These are phyloP conservation scores for Thelonectria rubi DNA, from an alignment of 2,329 filamentous ascomycete genomes.

Conservation along the genomic window DNA sequence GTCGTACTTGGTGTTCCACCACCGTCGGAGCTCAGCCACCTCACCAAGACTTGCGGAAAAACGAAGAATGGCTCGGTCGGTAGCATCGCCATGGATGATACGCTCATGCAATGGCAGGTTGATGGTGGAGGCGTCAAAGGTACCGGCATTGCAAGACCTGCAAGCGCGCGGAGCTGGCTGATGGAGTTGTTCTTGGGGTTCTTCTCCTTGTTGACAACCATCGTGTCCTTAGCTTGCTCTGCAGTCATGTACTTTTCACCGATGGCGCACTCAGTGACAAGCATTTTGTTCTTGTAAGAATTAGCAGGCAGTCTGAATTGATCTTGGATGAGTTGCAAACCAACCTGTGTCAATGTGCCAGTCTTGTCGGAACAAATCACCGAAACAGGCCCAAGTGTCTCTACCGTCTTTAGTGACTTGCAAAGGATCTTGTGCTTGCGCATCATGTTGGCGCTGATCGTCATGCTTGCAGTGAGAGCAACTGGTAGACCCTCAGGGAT, in stretches of 20 bases:
- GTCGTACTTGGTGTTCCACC: constrained; percentile 73
- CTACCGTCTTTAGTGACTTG: constrained; percentile 82
- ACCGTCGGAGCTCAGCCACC: constrained; percentile 66
- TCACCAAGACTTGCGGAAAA: constrained; percentile 69
- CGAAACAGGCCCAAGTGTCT: constrained; percentile 77
- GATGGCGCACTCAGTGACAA: constrained; percentile 73
- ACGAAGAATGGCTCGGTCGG: constrained; percentile 77
- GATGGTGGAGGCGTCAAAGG: constrained; percentile 74
- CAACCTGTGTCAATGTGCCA: constrained; percentile 69
- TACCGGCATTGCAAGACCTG: constrained; percentile 79
- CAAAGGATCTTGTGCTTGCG: constrained; percentile 79
- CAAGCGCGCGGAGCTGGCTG: constrained; percentile 67
- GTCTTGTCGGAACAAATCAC: constrained; percentile 83
- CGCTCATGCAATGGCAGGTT: constrained; percentile 67
- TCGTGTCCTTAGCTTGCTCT: constrained; percentile 58
- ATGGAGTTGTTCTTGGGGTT: constrained; percentile 53
- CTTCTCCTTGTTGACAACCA: constrained; percentile 40
- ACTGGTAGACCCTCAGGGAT: constrained; percentile 80
- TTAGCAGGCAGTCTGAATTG: constrained; percentile 7
- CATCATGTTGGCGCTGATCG: constrained; percentile 82
- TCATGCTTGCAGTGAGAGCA: constrained; percentile 74
- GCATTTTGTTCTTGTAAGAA: constrained; percentile 73
- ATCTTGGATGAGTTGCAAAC: constrained; percentile 18
- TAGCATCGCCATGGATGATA: constrained; percentile 77
- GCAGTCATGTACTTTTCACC: constrained; percentile 59